Evolutionary conservation across 2,329 filamentous ascomycete genomes (phyloP), one percentile per base, ranked within the genome.

Genomic region (Fusarium sp.): DNA sequence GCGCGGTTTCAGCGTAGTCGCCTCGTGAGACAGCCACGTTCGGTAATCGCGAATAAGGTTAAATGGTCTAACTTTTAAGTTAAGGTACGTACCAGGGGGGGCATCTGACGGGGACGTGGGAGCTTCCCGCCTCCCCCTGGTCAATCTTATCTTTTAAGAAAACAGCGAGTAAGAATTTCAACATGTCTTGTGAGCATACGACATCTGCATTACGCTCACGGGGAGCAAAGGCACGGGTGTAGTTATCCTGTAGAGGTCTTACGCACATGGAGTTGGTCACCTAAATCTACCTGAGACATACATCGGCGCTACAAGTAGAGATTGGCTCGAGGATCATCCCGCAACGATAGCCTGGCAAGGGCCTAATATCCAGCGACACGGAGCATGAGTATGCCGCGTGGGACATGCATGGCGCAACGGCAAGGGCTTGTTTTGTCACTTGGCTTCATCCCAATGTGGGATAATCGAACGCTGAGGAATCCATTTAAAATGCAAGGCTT

Each of bases 21-120:
- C 44, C 38, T 63, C 43, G 40, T 65, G 60, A 65, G 60, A 65
- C 62, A 60, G 60, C 52, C 61, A 54, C 53, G 38, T 57, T 63
- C 60, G 60, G 58, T 57, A 43, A 63, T 63, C 60, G 60, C 60
- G 59, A 63, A 57, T 40, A 36, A 36, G 34, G 34, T 36, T 36
- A 36, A 36, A 36, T 36, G 50, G 22, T 24, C n/a, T 26, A 57
- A 38, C 39, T 63, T 63, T 31, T 31, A 13, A 31, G 28, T 31
- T 31, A 31, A 10, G 28, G 28, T 31, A 31, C 28, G 28, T 31
- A 31, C 28, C 10, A 31, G 28, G 28, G 28, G 28, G 10, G 7
- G 28, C 9, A 31, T 31, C 28, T 31, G 28, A 31, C 28, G 10
- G 28, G 28, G 28, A 31, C 28, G 28, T 31, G 28, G 28, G 28